Conservation (phyloP, 805 yeast genomes). For the Yarrowia phangngaensis region DNA sequence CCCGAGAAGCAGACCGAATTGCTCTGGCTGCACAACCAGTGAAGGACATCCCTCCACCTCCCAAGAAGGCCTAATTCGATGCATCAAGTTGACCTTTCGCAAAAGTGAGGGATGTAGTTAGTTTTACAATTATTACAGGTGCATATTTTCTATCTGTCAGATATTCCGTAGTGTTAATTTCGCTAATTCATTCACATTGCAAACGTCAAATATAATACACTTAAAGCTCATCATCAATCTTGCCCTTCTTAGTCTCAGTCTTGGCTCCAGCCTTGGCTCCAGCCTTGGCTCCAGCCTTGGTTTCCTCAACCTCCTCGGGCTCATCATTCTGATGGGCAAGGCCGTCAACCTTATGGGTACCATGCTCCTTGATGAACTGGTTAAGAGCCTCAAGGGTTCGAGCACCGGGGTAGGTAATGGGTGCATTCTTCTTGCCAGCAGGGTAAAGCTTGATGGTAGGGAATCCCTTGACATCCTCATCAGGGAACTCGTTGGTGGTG, state of each 20-base stretch:
- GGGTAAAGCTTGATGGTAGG: conserved; percentile 91
- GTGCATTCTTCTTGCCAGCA: conserved; percentile 69
- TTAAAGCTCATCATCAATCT: conserved; percentile 30
- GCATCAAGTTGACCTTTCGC: too few species aligned
- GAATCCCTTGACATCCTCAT: conserved; percentile 71
- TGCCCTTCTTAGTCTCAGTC: conserved; percentile 31
- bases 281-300: conserved; percentile 36
- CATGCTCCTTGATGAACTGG: conserved; percentile 65
- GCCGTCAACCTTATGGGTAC: conserved; percentile 61
- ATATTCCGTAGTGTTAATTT: too few species aligned
- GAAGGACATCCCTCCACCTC: conserved; percentile 35
- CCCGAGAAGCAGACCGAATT: conserved; percentile 32
- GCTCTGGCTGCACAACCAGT: conserved; percentile 15
- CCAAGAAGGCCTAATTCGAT: conserved; percentile 25
- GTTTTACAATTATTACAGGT: too few species aligned
- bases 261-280: too few species aligned
- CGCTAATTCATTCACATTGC: conserved; percentile 8
- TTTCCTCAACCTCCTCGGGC: conserved; percentile 34
- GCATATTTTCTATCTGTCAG: too few species aligned
- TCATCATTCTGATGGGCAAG: conserved; percentile 32
- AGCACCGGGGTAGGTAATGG: conserved; percentile 61
- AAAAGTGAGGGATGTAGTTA: too few species aligned
- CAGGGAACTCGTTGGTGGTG: conserved; percentile 81
- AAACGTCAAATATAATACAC: conserved; percentile 25
- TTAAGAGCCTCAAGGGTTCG: conserved; percentile 73